phyloP scores from a whole-genome alignment of 2,329 filamentous ascomycete genomes.

The Microcera coccophila region DNA sequence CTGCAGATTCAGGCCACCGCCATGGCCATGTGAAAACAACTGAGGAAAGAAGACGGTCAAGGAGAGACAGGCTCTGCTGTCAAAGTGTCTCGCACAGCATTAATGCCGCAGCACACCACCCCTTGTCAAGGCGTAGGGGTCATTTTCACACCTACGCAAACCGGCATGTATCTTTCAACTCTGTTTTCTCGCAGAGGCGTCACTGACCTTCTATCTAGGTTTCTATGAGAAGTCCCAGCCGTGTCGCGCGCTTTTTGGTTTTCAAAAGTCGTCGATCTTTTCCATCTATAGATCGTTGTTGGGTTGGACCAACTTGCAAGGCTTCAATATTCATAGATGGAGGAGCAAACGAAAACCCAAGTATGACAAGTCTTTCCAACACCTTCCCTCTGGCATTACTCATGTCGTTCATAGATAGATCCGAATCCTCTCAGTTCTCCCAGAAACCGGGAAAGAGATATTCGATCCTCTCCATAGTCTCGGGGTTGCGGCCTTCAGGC shows the following conservation, averaged over 20 bases:
- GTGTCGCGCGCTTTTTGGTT: too few species aligned
- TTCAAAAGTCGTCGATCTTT: too few species aligned
- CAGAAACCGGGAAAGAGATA: conserved; percentile 87
- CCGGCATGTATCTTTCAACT: neutral
- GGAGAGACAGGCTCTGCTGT: neutral
- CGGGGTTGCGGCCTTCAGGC: conserved; percentile 65
- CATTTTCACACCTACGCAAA: neutral
- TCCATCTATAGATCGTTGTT: too few species aligned
- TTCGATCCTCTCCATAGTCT: conserved; percentile 73
- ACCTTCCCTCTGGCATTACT: too few species aligned
- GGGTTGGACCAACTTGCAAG: too few species aligned
- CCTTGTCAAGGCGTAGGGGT: neutral
- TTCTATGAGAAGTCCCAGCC: too few species aligned
- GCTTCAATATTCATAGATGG: too few species aligned
- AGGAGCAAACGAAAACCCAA: too few species aligned
- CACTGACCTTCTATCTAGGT: too few species aligned
- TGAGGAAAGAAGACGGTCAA: neutral
- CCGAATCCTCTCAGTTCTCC: conserved; percentile 30
- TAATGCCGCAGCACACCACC: neutral
- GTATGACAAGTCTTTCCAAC: too few species aligned
- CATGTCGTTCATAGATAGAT: too few species aligned
- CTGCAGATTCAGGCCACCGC: neutral
- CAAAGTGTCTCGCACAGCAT: neutral
- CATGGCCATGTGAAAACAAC: neutral
- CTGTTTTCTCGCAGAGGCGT: too few species aligned